These are phyloP conservation scores for Peronospora belbahrii DNA, from an alignment of 352 stramenopile genomes.

Conservation along the genomic window DNA sequence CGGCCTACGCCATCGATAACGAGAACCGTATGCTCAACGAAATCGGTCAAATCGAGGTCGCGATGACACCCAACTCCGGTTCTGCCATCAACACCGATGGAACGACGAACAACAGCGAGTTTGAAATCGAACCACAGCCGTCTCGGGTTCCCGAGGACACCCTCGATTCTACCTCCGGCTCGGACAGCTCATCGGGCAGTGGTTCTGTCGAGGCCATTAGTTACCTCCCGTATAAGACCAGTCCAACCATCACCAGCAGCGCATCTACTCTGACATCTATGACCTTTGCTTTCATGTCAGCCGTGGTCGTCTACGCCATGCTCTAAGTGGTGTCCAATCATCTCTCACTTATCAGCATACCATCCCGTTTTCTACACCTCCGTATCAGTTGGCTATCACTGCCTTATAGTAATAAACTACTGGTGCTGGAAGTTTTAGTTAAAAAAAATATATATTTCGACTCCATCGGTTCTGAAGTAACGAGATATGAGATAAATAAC, in stretches of 20 bases:
- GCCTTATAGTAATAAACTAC: too few relatives aligned
- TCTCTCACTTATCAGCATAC: constrained; percentile 1
- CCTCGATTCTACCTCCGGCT: constrained; percentile 5
- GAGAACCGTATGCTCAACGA: constrained; percentile 2
- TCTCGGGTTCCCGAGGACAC: constrained; percentile 17
- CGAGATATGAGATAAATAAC: too few relatives aligned
- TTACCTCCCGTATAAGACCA: constrained; percentile 11
- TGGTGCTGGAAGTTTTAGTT: too few relatives aligned
- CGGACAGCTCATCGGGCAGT: constrained; percentile 9
- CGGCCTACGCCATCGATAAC: constrained; percentile 15
- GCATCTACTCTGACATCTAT: constrained; percentile 18
- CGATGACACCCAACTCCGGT: too few relatives aligned
- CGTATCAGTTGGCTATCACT: constrained; percentile 6
- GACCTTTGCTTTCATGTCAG: constrained; percentile 21
- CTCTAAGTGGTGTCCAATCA: constrained; percentile 25
- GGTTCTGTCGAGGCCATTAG: constrained; percentile 6
- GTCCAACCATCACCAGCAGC: constrained; percentile 15
- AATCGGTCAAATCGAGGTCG: too few relatives aligned
- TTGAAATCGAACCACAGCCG: constrained; percentile 30
- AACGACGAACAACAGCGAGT: constrained; percentile 21
- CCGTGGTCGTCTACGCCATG: constrained; percentile 26
- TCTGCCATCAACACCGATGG: constrained; percentile 12
- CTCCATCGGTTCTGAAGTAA: too few relatives aligned
- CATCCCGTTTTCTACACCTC: constrained; percentile 1
- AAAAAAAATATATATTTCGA: too few relatives aligned